Base-by-base conservation (phyloP, 208 protist species). In the Leishmania arabica region DNA sequence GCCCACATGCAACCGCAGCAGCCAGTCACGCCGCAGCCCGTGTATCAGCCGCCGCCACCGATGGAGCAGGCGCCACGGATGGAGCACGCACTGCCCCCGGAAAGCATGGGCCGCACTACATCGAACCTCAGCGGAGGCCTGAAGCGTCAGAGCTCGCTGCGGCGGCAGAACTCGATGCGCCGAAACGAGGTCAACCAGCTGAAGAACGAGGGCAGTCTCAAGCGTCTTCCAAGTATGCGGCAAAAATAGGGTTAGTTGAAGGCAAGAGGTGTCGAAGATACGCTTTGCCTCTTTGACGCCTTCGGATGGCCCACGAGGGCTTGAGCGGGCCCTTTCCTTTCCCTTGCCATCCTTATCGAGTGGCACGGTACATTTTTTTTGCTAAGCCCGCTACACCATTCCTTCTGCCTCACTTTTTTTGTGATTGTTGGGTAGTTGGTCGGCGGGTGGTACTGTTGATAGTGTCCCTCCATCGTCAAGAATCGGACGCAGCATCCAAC, bases 121-220 rank as follows among this genome's bases (percentile, higher is more conserved):
- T 91, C 88, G 3, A 91, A 78, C 47, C 81, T 88, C 15, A 81
- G 78, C 45, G 75, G 83, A 31, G 79, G 76, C 1, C 77, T 84
- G 27, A 85, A 69, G 34, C 87, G 83, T 3, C 88, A 91, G 77
- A 88, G 84, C 49, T 88, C 83, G 42, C 75, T 91, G 72, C 88
- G 88, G 47, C 82, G 88, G 6, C 83, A 89, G 71, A 91, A 89
- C 79, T 89, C 88, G 53, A 88, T 86, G 81, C 85, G 83, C 19
- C 85, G 88, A n/a, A 88, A 78, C 17, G 88, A 91, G 78, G 85
- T 87, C 60, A 89, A 89, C 53, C 85, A 88, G 53, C 62, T 86
- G 24, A 89, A 86, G 66, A 91, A 89, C 51, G 85, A 87, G 45
- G 85, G 83, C 56, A 80, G 81, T 17, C 78, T 88, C 40, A 84